Conservation (phyloP, 345 rosid species). For the Euphorbia tirucalli region DNA sequence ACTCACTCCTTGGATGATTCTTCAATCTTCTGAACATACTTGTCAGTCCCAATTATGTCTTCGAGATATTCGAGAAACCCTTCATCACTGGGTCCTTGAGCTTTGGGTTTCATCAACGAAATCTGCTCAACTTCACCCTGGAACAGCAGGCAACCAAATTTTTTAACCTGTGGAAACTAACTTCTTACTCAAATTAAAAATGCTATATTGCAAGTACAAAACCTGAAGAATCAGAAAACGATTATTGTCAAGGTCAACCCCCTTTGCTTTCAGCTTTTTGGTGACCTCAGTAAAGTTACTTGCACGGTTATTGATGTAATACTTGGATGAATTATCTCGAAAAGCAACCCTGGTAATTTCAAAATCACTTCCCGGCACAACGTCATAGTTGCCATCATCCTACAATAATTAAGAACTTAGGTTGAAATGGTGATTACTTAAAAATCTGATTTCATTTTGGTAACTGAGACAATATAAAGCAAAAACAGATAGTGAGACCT, state of each 20-base stretch:
- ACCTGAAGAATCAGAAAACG: constrained; percentile 99
- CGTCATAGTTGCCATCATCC: constrained; percentile 84
- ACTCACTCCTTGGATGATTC: constrained; percentile 80
- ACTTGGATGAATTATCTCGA: constrained; percentile 93
- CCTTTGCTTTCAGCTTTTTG: constrained; percentile 82
- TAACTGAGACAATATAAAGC: background rate
- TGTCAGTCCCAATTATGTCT: constrained; percentile 92
- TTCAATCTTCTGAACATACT: constrained; percentile 89
- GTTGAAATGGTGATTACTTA: background rate
- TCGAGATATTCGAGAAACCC: constrained; percentile 97
- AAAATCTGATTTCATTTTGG: background rate
- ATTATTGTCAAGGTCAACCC: constrained; percentile 95
- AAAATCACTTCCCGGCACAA: constrained; percentile 88
- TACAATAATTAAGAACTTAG: constrained; percentile 20
- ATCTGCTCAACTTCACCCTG: constrained; percentile 99
- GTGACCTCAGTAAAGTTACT: constrained; percentile 98
- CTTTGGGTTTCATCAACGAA: constrained; percentile 96
- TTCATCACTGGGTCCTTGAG: constrained; percentile 97
- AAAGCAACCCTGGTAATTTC: constrained; percentile 86
- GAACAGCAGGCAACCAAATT: constrained; percentile 21
- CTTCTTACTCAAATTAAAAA: background rate
- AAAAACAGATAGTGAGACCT: background rate
- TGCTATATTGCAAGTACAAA: background rate
- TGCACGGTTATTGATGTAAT: constrained; percentile 68
- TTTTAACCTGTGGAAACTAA: constrained; percentile 6